These are phyloP conservation scores for Cardamine occulta DNA, from an alignment of 345 rosid genomes.

Conservation along the genomic window DNA sequence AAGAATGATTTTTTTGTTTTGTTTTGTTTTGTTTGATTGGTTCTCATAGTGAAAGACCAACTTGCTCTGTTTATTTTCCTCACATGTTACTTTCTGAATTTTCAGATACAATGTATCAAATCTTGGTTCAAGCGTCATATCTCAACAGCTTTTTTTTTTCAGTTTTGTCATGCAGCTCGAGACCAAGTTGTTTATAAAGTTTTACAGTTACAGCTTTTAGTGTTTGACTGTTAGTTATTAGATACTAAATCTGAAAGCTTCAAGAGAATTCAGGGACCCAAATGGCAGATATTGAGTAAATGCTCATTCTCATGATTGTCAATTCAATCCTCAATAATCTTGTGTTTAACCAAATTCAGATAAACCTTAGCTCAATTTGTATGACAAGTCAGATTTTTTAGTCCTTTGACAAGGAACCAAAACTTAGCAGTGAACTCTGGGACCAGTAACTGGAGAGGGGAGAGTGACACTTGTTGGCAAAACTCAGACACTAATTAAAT, in stretches of 20 bases:
- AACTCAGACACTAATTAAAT: constrained; percentile 35
- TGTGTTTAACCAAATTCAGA: constrained; percentile 29
- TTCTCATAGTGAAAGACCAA: constrained; percentile 16
- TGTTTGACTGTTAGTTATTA: constrained; percentile 5
- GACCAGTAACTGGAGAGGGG: constrained; percentile 34
- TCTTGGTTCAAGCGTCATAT: constrained; percentile 10
- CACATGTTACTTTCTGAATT: constrained; percentile 2
- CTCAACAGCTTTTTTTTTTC: constrained; percentile 17
- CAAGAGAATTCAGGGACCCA: constrained; percentile 7
- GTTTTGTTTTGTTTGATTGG: constrained; percentile 20
- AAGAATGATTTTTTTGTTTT: constrained; percentile 9
- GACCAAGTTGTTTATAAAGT: constrained; percentile 12
- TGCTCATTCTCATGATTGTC: constrained; percentile 27
- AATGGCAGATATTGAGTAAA: constrained; percentile 10
- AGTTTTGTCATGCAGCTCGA: constrained; percentile 23
- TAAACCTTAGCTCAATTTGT: constrained; percentile 10
- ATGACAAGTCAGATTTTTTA: constrained; percentile 24
- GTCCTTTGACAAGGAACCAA: constrained; percentile 29
- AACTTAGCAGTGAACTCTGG: constrained; percentile 30
- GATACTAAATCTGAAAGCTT: constrained; percentile 2
- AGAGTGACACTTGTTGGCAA: constrained; percentile 44
- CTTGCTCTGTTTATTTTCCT: constrained; percentile 21
- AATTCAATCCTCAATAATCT: constrained; percentile 22
- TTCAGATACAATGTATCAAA: constrained; percentile 19
- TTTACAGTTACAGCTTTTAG: constrained; percentile 4